These are phyloP conservation scores for Trypanosoma mega DNA, from an alignment of 208 protist species.

Conservation along the genomic window DNA sequence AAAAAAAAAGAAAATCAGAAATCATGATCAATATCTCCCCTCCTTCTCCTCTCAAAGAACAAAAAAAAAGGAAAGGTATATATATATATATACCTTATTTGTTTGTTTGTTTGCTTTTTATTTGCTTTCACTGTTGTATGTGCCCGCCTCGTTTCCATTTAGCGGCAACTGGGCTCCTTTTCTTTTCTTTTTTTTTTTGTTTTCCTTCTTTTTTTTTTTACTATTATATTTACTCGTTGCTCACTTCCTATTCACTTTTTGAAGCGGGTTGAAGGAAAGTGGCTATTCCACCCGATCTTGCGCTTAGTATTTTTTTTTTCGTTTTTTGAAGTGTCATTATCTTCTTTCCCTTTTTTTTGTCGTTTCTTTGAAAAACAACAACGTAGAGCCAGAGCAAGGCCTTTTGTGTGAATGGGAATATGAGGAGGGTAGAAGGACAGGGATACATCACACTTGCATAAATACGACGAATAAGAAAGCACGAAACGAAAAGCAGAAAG, in stretches of 20 bases:
- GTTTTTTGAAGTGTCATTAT: not conserved
- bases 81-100: not conserved
- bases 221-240: no score
- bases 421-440: not conserved
- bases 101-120: not conserved
- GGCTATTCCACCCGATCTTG: not conserved
- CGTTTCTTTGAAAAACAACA: no score
- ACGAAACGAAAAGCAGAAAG: no score
- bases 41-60: not conserved
- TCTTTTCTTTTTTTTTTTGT: constrained; percentile 2
- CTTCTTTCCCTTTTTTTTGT: not conserved
- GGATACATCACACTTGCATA: no score
- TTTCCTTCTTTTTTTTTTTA: not conserved
- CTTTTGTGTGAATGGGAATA: not conserved
- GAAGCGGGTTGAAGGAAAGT: not conserved
- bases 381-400: no score
- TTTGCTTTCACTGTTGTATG: not conserved
- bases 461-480: no score
- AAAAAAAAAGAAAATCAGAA: constrained; percentile 5
- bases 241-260: no score
- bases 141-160: not conserved
- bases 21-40: no score
- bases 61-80: constrained; percentile 5
- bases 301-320: constrained; percentile 11
- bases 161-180: not conserved